Evolutionary conservation across 352 stramenopile genomes (phyloP), one percentile per base, ranked within the genome.

Genomic region (Phytophthora pini): DNA sequence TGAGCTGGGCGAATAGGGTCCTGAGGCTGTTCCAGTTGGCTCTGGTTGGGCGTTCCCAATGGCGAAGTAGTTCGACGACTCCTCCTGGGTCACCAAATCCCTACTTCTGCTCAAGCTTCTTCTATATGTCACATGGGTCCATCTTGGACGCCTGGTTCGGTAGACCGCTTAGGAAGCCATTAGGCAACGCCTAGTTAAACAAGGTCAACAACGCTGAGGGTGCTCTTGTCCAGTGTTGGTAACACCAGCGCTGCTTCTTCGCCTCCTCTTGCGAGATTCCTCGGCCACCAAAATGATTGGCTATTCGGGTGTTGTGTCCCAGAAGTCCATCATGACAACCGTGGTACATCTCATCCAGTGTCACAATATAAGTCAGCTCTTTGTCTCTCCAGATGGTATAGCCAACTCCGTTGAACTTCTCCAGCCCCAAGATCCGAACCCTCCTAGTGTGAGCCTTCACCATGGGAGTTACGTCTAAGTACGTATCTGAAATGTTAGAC

Each of bases 61-160:
- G 32, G 7, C 32, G 43, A 12, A 10, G 8, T 26, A 53, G 51
- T 0, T 49, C 26, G 24, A 49, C 49, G 1, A 58, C 26, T 2
- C 24, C 51, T 11, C 51, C 38, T 17, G 51, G 24, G 13, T 50
- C 51, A 7, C 39, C 24, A 17, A 41, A 11, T 13, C 32, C 32
- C 4, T 39, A 39, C 32, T 39, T 39, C 32, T 39, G 32, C 32
- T 12, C 32, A 5, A 58, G 9, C 8, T 48, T 24, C 24, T 26
- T 26, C 24, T 0, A 26, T 2, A 26, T 26, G 24, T 26, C 24
- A 26, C 24, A 26, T 26, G 24, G 24, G 3, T 26, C 39, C 22
- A 39, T 38, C 22, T 24, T 56, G n/a, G 50, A 47, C 50, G 46
- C 20, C 22, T 44, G 29, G 24, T 56, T 12, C 9, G 50, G 9